These are phyloP conservation scores for Arctium minus DNA, from an alignment of 129 eudicot species.

Conservation along the genomic window DNA sequence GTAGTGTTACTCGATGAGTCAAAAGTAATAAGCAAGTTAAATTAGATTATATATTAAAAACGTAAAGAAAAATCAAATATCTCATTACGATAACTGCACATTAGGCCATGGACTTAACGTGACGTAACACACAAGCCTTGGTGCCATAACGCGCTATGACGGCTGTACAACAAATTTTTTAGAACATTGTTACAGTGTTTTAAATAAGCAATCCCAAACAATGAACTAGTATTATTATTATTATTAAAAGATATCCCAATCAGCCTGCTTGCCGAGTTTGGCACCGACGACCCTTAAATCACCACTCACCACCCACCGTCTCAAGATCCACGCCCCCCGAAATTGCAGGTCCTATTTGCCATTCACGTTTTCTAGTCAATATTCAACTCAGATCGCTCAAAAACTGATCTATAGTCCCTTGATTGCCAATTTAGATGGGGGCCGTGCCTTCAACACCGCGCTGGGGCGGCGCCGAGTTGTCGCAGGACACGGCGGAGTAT, in stretches of 20 bases:
- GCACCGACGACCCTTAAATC: slow-evolving; percentile 35
- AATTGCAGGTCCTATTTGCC: slow-evolving; percentile 12
- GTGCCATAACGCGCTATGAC: too few species aligned
- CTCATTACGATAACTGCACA: too few species aligned
- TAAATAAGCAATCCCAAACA: too few species aligned
- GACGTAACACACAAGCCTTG: too few species aligned
- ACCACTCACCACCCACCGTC: slow-evolving; percentile 28
- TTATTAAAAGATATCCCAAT: not conserved
- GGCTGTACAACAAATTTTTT: too few species aligned
- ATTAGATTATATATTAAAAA: too few species aligned
- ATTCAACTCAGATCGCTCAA: slow-evolving; percentile 26
- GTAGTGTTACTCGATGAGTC: too few species aligned
- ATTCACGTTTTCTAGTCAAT: slow-evolving; percentile 23
- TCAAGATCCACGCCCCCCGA: slow-evolving; percentile 26
- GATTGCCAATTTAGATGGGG: slow-evolving; percentile 41
- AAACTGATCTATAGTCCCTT: not conserved
- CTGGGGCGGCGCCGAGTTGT: slow-evolving; percentile 41
- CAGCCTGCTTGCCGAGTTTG: slow-evolving; percentile 11
- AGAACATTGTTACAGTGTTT: too few species aligned
- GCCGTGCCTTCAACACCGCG: slow-evolving; percentile 87
- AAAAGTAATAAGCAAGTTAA: too few species aligned
- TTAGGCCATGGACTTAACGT: too few species aligned
- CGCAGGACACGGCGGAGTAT: slow-evolving; percentile 80
- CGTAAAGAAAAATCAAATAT: too few species aligned
- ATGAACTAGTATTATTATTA: too few species aligned